A percentile compares a stretch with the other conserved stretches of the same genome.
Conservation (phyloP, 495 filamentous ascomycete species). For the Parathielavia hyrcaniae region DNA sequence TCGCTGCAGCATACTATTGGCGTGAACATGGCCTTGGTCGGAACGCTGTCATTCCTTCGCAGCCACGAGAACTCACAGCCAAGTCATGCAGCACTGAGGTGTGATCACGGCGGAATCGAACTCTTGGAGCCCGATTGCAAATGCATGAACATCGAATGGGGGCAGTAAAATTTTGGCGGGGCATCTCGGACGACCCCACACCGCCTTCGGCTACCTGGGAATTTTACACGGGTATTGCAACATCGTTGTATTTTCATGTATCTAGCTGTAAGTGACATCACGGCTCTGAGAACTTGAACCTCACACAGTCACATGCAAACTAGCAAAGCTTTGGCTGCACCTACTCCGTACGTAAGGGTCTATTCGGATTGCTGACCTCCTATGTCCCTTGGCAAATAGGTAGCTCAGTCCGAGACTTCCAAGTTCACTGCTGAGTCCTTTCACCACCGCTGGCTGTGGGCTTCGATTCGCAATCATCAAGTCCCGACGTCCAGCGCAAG, state of each 20-base stretch:
- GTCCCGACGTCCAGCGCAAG: no score
- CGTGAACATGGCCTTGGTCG: slow-evolving; percentile 23
- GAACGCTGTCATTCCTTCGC: background rate
- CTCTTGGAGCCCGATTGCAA: slow-evolving; percentile 14
- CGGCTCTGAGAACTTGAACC: no score
- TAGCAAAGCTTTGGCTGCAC: no score
- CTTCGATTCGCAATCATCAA: no score
- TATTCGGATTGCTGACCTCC: no score
- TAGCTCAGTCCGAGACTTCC: no score
- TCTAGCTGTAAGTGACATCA: background rate
- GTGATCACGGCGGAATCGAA: slow-evolving; percentile 10
- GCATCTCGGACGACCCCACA: background rate
- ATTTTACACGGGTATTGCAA: background rate
- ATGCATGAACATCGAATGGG: slow-evolving; percentile 11
- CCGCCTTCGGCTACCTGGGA: background rate
- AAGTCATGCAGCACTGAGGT: background rate
- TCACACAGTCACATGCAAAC: no score
- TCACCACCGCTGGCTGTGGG: no score
- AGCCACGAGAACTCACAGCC: background rate
- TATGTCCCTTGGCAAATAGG: no score
- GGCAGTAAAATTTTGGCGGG: slow-evolving; percentile 14
- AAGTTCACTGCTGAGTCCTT: no score
- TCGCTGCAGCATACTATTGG: slow-evolving; percentile 21
- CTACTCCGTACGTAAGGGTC: no score
- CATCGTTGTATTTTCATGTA: background rate